Conservation (phyloP, 306 rosid species). For the Potentilla sterilis region DNA sequence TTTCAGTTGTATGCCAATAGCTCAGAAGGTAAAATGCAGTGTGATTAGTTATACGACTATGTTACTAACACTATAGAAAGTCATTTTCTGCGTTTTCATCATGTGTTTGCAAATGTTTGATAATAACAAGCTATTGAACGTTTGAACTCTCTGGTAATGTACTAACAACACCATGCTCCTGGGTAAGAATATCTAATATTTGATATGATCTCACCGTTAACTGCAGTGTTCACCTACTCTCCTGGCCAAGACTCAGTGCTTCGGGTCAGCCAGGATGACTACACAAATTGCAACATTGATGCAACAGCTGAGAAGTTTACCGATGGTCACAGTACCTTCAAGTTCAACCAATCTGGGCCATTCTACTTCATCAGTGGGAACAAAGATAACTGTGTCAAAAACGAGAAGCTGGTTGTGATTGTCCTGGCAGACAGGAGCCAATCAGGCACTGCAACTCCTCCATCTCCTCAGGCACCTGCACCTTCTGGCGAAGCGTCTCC, state of each 20-base stretch:
- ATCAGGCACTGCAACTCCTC: conserved; percentile 36
- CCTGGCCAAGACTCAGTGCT: conserved; percentile 77
- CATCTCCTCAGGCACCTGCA: conserved; percentile 35
- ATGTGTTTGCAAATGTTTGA: too few relatives aligned
- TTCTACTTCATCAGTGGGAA: conserved; percentile 77
- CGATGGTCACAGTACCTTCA: conserved; percentile 73
- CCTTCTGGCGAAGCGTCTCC: conserved; percentile 14
- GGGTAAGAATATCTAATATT: not conserved
- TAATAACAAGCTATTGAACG: not conserved
- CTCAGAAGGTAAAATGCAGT: too few relatives aligned
- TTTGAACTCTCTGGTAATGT: not conserved
- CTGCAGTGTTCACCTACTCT: conserved; percentile 71
- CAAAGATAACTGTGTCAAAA: conserved; percentile 64
- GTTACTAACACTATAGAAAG: too few relatives aligned
- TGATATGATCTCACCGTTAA: not conserved
- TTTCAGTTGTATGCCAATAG: too few relatives aligned
- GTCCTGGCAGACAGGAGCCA: conserved; percentile 68
- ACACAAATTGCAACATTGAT: conserved; percentile 61
- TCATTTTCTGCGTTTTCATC: too few relatives aligned
- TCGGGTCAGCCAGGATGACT: conserved; percentile 57
- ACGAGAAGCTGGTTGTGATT: conserved; percentile 67
- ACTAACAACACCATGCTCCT: not conserved
- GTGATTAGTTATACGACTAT: too few relatives aligned
- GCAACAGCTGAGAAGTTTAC: conserved; percentile 35
- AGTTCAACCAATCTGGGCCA: conserved; percentile 55